phyloP scores from a whole-genome alignment of 106 monocot species.

The Platanthera guangdongensis region DNA sequence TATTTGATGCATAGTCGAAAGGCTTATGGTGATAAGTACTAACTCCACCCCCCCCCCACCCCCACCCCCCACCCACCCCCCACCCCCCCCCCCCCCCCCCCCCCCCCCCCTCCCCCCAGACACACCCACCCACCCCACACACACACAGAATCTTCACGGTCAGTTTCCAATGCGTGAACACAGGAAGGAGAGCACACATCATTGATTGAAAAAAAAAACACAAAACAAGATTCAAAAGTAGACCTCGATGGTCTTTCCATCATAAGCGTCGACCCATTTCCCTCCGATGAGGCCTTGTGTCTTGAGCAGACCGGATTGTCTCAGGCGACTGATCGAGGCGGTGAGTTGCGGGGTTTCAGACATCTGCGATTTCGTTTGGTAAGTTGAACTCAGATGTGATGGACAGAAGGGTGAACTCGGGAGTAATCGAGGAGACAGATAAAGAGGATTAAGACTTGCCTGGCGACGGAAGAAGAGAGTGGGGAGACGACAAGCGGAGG shows the following conservation, averaged over 20 bases:
- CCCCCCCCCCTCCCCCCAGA: too few species aligned
- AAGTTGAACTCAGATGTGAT: neutral
- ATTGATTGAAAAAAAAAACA: neutral
- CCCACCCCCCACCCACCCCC: too few species aligned
- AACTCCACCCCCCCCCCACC: too few species aligned
- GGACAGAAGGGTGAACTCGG: neutral
- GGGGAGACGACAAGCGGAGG: neutral
- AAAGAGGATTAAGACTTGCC: neutral
- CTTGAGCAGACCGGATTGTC: conserved; percentile 48
- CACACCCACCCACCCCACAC: too few species aligned
- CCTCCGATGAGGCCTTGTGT: conserved; percentile 71
- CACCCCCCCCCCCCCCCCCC: too few species aligned
- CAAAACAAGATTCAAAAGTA: neutral
- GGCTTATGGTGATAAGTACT: too few species aligned
- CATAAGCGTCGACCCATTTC: conserved; percentile 81
- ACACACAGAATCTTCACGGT: too few species aligned
- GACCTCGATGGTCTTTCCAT: conserved; percentile 87
- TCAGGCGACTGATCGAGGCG: conserved; percentile 32
- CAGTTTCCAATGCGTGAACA: neutral
- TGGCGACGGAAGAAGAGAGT: neutral
- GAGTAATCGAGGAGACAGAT: neutral
- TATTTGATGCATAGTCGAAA: neutral
- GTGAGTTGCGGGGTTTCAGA: neutral
- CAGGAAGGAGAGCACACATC: neutral
- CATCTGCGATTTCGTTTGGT: neutral